Base-by-base conservation (phyloP, 1,284 basidiomycete genomes). In the Sparassis latifolia region DNA sequence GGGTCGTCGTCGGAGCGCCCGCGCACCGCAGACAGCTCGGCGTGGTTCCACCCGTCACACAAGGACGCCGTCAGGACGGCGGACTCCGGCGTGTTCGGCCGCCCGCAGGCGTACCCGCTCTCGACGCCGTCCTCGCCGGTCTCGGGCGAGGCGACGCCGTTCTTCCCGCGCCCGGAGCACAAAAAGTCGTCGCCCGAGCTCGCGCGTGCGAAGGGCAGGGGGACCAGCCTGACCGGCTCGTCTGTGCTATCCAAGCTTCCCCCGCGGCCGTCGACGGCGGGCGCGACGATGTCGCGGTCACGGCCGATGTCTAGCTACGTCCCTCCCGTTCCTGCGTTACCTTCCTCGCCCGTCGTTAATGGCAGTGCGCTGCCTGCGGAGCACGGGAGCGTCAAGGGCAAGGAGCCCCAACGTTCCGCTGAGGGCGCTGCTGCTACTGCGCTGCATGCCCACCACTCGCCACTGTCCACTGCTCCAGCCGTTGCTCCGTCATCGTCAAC, bases 101-200 rank as follows among this genome's bases (percentile, higher is more conserved):
- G 35, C 35, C 7, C 35, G 35, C 12, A 6, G 7, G 35, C 35
- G 7, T 6, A 6, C 7, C 35, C 35, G 35, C 35, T 12, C 35
- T 44, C 48, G 4, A 30, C 33, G 2, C 47, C 51, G 20, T 45
- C 54, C 5, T 48, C 47, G 4, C 52, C 55, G 10, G 45, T 46
- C 30, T 39, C 46, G 4, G 45, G 53, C 6, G 33, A 45, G 37
- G 47, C 51, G 3, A 20, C 20, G 20, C 20, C 20, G 20, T 20
- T 20, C 20, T 20, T 20, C 20, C 47, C 51, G 2, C 28, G 41
- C n/a, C 44, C 57, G 1, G 52, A 59, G 27, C 59, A 62, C 52
- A 65, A 62, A 57, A 62, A 61, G 54, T 59, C 60, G 20, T 48
- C 56, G 7, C 59, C 59, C 10, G 63, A 65, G 30, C 47, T 62